These are phyloP conservation scores for Angomonas deanei DNA, from an alignment of 208 protist species.

Conservation along the genomic window DNA sequence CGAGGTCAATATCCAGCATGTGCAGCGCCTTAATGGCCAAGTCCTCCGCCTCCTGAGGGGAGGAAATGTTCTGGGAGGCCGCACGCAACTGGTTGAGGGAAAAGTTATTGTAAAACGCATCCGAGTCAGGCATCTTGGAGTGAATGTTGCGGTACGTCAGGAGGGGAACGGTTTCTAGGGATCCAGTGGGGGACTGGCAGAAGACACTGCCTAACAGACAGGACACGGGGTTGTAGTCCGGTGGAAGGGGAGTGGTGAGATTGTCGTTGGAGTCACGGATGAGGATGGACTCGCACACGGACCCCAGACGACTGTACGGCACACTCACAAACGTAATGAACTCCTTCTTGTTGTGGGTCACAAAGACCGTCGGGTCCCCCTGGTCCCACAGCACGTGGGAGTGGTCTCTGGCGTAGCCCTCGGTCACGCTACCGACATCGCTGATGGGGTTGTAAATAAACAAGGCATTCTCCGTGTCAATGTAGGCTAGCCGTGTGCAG, in stretches of 20 bases:
- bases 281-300: conserved; percentile 77
- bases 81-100: conserved; percentile 89
- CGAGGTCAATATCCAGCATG: conserved; percentile 91
- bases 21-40: conserved; percentile 89
- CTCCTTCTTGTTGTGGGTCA: conserved; percentile 56
- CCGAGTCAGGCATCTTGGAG: conserved; percentile 37
- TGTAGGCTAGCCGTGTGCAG: conserved; percentile 89
- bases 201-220: conserved; percentile 76
- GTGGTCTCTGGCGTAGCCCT: conserved; percentile 57
- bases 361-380: conserved; percentile 86
- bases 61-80: conserved; percentile 86
- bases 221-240: conserved; percentile 66
- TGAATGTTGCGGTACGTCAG: conserved; percentile 67
- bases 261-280: conserved; percentile 59
- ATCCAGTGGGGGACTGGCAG: conserved; percentile 69
- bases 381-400: conserved; percentile 90
- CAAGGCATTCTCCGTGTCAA: conserved; percentile 79
- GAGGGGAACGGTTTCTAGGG: conserved; percentile 58
- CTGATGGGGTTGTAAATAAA: conserved; percentile 92
- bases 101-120: conserved; percentile 89
- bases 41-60: conserved; percentile 70
- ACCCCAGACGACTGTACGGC: conserved; percentile 82
- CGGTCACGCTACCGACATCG: conserved; percentile 67
- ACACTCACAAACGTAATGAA: conserved; percentile 89
- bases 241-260: conserved; percentile 62